Evolutionary conservation across 352 stramenopile genomes (phyloP), one percentile per base, ranked within the genome.

Genomic region (Thraustotheca clavata): DNA sequence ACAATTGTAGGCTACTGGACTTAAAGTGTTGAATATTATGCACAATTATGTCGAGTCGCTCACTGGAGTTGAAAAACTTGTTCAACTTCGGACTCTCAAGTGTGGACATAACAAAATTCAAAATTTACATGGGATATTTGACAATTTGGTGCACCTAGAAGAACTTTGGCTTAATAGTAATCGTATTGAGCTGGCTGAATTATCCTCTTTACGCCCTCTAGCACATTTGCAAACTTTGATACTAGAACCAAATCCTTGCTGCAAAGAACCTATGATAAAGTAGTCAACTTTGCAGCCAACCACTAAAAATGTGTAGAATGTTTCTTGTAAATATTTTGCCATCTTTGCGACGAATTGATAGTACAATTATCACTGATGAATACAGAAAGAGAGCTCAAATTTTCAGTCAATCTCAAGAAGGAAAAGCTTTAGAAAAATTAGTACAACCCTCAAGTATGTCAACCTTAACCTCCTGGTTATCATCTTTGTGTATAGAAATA

Each of bases 181-280:
- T 41, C 54, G 52, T 6, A 62, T 91, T n/a, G 74, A 80, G 43
- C 72, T 49, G 14, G 46, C 72, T 0, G 73, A 89, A 59, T 55
- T 91, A 18, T 60, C 68, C 31, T 71, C 83, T 52, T 59, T 91
- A 20, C 66, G 73, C 43, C n/a, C 71, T 7, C 69, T 88, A 2
- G 59, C 41, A 1, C 65, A 72, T 36, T 72, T 91, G 12, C 67
- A 71, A 33, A 80, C 70, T 18, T 68, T 91, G 18, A 62, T 88
- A 24, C 43, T 89, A 8, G 79, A 88, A 31, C 76, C 80, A 18
- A 91, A 91, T 68, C 82, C 82, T 26, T 89, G 79, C 65, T 88
- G 80, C 0, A 67, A 83, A 18, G 46, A 39, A 18, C 52, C 71
- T 7, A 70, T 77, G 16, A 89, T 86, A 57, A 48, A 76, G 81